Conservation (phyloP, 2,329 filamentous ascomycete genomes). For the Aureobasidium subglaciale region DNA sequence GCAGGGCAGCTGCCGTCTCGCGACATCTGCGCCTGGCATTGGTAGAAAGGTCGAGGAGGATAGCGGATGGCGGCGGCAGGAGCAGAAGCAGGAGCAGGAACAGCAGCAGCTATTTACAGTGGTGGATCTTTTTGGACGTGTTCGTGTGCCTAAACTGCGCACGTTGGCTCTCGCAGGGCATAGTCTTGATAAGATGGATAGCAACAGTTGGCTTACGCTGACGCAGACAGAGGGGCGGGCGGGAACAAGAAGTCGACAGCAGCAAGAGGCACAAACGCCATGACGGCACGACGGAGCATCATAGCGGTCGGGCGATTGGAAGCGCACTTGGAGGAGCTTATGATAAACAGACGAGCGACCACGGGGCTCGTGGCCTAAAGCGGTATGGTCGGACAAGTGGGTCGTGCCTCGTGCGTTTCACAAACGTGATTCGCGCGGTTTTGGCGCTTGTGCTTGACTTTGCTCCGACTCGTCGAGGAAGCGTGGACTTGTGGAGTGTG, state of each 20-base stretch:
- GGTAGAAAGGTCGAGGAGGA: neutral
- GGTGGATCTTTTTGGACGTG: neutral
- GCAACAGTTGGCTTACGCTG: neutral
- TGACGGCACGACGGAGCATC: slow-evolving; percentile 4
- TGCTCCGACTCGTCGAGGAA: slow-evolving; percentile 6
- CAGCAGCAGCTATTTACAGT: slow-evolving; percentile 8
- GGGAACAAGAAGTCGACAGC: neutral
- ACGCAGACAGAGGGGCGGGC: neutral
- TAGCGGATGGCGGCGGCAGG: slow-evolving; percentile 2
- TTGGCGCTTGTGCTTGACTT: slow-evolving; percentile 10
- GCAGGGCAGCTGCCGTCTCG: slow-evolving; percentile 7
- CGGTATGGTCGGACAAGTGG: neutral
- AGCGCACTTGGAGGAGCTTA: neutral
- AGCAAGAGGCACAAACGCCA: neutral
- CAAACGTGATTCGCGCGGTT: slow-evolving; percentile 11
- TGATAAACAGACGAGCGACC: slow-evolving; percentile 6
- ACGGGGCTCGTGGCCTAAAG: neutral
- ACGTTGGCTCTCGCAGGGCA: neutral
- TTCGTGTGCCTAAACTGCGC: neutral
- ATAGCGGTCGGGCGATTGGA: neutral
- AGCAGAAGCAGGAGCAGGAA: no score
- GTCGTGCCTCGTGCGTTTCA: slow-evolving; percentile 12
- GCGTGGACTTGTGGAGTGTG: neutral
- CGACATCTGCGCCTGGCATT: slow-evolving; percentile 1
- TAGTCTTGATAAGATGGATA: slow-evolving; percentile 3